Evolutionary conservation across 2,329 filamentous ascomycete species (phyloP).

Genomic region (Diatrype stigma): DNA sequence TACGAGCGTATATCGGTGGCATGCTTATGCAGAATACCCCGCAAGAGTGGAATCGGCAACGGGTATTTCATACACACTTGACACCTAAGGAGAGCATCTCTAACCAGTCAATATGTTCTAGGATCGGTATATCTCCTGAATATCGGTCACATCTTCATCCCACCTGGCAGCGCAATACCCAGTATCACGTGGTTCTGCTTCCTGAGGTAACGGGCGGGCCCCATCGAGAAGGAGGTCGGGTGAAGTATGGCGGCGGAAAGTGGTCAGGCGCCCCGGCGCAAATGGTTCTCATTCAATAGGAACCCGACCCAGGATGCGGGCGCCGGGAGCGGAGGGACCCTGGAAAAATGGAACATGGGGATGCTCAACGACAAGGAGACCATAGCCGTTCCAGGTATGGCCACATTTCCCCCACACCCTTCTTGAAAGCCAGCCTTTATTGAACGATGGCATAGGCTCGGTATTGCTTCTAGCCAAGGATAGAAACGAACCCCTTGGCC

Average conservation of each 20-base stretch:
- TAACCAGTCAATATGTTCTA: not conserved
- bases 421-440: not conserved
- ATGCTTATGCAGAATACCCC: no score
- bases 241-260: conserved; percentile 14
- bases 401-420: not conserved
- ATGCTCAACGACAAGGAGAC: conserved; percentile 77
- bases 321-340: conserved; percentile 6
- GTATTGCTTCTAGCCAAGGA: conserved; percentile 52
- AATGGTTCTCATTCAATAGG: conserved; percentile 15
- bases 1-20: no score
- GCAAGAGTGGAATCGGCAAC: no score
- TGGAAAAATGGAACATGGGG: conserved; percentile 59
- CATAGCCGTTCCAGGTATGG: conserved; percentile 79
- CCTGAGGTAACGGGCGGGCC: not conserved
- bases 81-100: not conserved
- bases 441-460: conserved; percentile 41
- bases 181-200: not conserved
- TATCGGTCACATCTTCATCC: not conserved
- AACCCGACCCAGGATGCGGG: conserved; percentile 6
- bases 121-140: not conserved
- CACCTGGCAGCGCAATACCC: not conserved
- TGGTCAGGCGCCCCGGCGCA: conserved; percentile 8
- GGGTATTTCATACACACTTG: no score
- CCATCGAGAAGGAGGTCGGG: not conserved
- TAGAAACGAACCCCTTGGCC: conserved; percentile 55